Evolutionary conservation across 805 yeast genomes (phyloP).

Genomic region (Zygosaccharomyces gambellarensis): DNA sequence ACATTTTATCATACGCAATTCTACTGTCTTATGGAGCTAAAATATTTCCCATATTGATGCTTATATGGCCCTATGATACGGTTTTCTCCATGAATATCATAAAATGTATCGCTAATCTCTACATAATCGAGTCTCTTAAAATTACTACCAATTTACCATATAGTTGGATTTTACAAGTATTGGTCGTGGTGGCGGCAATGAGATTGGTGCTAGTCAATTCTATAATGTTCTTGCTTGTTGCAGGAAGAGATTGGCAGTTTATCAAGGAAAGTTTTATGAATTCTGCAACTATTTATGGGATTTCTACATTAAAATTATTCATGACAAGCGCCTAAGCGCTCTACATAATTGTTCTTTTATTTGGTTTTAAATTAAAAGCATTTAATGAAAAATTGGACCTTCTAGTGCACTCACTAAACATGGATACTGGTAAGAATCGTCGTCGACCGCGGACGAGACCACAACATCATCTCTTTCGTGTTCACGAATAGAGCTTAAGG

Average conservation of each 20-base stretch:
- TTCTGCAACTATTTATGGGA: constrained; percentile 4
- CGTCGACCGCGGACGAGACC: constrained; percentile 22
- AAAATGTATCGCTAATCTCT: constrained; percentile 54
- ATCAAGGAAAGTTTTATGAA: constrained; percentile 10
- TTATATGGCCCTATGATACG: constrained; percentile 96
- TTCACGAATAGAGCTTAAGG: constrained; percentile 70
- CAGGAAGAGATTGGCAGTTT: constrained; percentile 12
- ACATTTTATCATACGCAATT: constrained; percentile 56
- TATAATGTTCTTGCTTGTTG: constrained; percentile 19
- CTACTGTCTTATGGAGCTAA: constrained; percentile 74
- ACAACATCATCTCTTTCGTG: constrained; percentile 34
- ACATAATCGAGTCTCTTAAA: constrained; percentile 59
- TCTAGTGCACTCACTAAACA: constrained; percentile 63
- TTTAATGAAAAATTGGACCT: constrained; percentile 71
- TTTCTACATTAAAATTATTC: neutral
- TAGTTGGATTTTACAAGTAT: constrained; percentile 16
- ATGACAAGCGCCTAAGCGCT: neutral
- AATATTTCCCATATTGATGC: constrained; percentile 84
- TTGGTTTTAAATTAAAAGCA: neutral
- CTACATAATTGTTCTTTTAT: neutral
- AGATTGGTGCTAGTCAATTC: constrained; percentile 22
- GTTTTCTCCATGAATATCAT: constrained; percentile 57
- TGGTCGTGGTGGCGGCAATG: constrained; percentile 17
- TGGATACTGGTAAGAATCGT: constrained; percentile 70
- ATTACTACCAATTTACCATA: constrained; percentile 39